A percentile compares a stretch with the other conserved stretches of the same genome.
These are phyloP conservation scores for Nakazawaea laoshanensis DNA, from an alignment of 805 yeast genomes.

Conservation along the genomic window DNA sequence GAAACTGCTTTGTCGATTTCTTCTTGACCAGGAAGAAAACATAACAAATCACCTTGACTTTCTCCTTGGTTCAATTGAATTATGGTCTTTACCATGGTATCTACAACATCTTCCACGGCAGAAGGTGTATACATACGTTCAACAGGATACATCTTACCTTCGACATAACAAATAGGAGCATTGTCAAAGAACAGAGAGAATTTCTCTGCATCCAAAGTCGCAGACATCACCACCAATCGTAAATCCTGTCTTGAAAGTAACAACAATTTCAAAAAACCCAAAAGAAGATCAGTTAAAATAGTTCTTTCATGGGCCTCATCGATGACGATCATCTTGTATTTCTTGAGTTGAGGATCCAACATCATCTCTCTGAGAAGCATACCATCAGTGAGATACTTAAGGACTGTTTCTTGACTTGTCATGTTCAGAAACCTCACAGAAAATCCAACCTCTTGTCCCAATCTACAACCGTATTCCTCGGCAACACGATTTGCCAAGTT, in stretches of 20 bases:
- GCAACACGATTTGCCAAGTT: constrained; percentile 89
- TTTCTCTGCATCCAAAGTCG: constrained; percentile 87
- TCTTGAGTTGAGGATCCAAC: constrained; percentile 55
- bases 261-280: constrained; percentile 80
- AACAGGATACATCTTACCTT: constrained; percentile 87
- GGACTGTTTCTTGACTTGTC: constrained; percentile 43
- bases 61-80: constrained; percentile 76
- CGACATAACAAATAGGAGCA: constrained; percentile 81
- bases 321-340: constrained; percentile 69
- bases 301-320: constrained; percentile 99
- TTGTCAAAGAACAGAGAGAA: constrained; percentile 70
- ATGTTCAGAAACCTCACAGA: constrained; percentile 87
- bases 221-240: constrained; percentile 85
- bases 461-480: constrained; percentile 67
- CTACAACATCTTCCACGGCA: constrained; percentile 77
- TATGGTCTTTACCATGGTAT: constrained; percentile 62
- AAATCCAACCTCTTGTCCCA: constrained; percentile 86
- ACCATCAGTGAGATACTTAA: constrained; percentile 93
- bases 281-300: constrained; percentile 76
- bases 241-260: constrained; percentile 45
- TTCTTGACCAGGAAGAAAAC: constrained; percentile 94
- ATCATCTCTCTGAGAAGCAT: constrained; percentile 89
- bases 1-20: constrained; percentile 84
- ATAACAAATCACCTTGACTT: constrained; percentile 82
- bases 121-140: constrained; percentile 55